Evolutionary conservation across 441 rosid species (phyloP).

Genomic region (Pelargonium myrrhifolium): DNA sequence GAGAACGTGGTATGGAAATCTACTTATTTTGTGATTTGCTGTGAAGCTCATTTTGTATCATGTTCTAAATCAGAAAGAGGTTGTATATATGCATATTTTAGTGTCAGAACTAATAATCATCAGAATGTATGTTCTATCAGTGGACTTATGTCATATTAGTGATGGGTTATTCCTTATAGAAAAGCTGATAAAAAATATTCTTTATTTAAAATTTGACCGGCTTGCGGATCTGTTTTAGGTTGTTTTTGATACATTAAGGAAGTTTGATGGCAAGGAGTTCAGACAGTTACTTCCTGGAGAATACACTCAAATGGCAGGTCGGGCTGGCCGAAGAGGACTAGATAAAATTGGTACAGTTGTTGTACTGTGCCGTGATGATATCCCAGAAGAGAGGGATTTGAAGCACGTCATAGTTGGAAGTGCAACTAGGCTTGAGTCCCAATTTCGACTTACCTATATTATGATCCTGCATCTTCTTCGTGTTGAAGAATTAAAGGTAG

Average conservation of each 20-base stretch:
- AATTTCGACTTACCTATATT: conserved; percentile 90
- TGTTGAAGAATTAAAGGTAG: conserved; percentile 96
- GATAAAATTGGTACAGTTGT: conserved; percentile 93
- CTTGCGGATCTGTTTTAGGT: conserved; percentile 41
- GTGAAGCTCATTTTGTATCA: neutral
- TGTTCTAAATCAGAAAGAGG: neutral
- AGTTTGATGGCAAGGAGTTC: conserved; percentile 93
- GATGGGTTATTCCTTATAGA: neutral
- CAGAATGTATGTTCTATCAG: neutral
- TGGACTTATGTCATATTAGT: neutral
- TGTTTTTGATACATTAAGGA: conserved; percentile 87
- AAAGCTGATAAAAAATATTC: neutral
- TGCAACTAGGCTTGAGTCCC: conserved; percentile 84
- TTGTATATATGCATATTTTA: neutral
- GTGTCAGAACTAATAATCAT: neutral
- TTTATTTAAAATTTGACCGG: conserved; percentile 3
- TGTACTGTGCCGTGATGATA: conserved; percentile 93
- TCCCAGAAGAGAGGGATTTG: conserved; percentile 69
- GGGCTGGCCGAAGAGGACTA: conserved; percentile 98
- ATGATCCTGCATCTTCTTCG: conserved; percentile 98
- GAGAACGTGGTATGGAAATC: neutral
- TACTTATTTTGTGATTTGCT: neutral
- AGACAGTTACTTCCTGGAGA: conserved; percentile 90
- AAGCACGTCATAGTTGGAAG: conserved; percentile 60
- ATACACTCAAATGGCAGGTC: conserved; percentile 99